These are phyloP conservation scores for Ogataea naganishii DNA, from an alignment of 805 yeast genomes.

Conservation along the genomic window DNA sequence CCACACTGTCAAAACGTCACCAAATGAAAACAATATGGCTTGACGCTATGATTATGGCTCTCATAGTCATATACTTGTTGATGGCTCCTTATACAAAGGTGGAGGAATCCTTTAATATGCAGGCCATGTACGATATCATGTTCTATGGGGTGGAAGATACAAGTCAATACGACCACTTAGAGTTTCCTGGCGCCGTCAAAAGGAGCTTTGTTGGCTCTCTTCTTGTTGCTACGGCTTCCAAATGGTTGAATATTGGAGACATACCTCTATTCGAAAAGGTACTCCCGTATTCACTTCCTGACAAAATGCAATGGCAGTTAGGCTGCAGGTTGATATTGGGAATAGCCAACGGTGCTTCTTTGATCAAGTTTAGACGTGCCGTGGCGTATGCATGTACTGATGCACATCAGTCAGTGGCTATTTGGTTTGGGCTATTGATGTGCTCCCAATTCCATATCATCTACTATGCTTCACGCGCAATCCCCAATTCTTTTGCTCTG, in stretches of 20 bases:
- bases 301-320: too few species aligned
- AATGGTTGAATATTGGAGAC: too few species aligned
- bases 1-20: slow-evolving; percentile 1
- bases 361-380: slow-evolving; percentile 42
- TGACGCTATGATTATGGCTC: slow-evolving; percentile 29
- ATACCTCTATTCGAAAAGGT: too few species aligned
- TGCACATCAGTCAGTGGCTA: slow-evolving; percentile 22
- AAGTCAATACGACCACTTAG: slow-evolving; percentile 56
- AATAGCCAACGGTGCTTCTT: slow-evolving; percentile 42
- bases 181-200: slow-evolving; percentile 86
- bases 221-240: slow-evolving; percentile 37
- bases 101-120: slow-evolving; percentile 87
- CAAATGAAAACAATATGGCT: slow-evolving; percentile 2
- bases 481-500: slow-evolving; percentile 81
- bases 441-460: slow-evolving; percentile 71
- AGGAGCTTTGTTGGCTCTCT: slow-evolving; percentile 74
- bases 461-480: slow-evolving; percentile 73
- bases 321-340: slow-evolving; percentile 65
- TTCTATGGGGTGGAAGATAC: slow-evolving; percentile 46
- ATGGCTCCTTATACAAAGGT: slow-evolving; percentile 83
- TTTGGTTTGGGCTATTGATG: slow-evolving; percentile 54
- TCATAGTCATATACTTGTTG: slow-evolving; percentile 40
- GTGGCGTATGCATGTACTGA: slow-evolving; percentile 17
- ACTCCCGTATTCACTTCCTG: too few species aligned
- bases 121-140: slow-evolving; percentile 78